Conservation (phyloP, 2,329 filamentous ascomycete species). For the Trichoderma oligosporum region DNA sequence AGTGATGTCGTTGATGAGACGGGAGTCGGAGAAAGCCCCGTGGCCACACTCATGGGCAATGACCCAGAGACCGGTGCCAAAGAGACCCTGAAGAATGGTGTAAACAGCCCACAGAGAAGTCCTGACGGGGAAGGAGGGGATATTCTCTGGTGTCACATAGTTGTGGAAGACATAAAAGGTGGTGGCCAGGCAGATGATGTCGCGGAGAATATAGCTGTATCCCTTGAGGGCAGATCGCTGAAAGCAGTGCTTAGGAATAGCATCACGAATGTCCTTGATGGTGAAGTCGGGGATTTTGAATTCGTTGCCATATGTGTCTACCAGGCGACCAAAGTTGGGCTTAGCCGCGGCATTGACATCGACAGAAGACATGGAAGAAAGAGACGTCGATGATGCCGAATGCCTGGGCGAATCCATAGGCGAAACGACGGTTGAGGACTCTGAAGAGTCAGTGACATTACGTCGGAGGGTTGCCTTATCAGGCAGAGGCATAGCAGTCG, state of each 20-base stretch:
- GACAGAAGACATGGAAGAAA: conserved; percentile 80
- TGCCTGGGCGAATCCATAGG: conserved; percentile 57
- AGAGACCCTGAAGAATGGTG: conserved; percentile 83
- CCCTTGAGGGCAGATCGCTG: conserved; percentile 75
- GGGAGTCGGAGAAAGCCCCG: conserved; percentile 92
- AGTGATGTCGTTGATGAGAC: conserved; percentile 82
- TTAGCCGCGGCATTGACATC: conserved; percentile 42
- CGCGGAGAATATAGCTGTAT: conserved; percentile 78
- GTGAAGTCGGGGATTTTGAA: conserved; percentile 94
- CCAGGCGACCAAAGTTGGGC: conserved; percentile 59
- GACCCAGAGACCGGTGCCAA: conserved; percentile 93
- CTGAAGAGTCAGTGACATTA: conserved; percentile 48
- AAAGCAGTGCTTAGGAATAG: conserved; percentile 97
- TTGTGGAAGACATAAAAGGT: conserved; percentile 88
- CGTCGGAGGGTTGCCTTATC: conserved; percentile 47
- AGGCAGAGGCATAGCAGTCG: conserved; percentile 38
- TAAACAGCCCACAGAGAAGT: conserved; percentile 61
- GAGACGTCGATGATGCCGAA: conserved; percentile 79
- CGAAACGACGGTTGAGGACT: conserved; percentile 55
- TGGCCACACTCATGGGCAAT: conserved; percentile 97
- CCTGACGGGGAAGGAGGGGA: conserved; percentile 67
- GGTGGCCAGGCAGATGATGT: conserved; percentile 65
- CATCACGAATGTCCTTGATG: conserved; percentile 95
- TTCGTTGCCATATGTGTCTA: conserved; percentile 92
- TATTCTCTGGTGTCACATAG: conserved; percentile 78